phyloP scores from a whole-genome alignment of 1,284 basidiomycete species.

The Ustilago xerochloae region DNA sequence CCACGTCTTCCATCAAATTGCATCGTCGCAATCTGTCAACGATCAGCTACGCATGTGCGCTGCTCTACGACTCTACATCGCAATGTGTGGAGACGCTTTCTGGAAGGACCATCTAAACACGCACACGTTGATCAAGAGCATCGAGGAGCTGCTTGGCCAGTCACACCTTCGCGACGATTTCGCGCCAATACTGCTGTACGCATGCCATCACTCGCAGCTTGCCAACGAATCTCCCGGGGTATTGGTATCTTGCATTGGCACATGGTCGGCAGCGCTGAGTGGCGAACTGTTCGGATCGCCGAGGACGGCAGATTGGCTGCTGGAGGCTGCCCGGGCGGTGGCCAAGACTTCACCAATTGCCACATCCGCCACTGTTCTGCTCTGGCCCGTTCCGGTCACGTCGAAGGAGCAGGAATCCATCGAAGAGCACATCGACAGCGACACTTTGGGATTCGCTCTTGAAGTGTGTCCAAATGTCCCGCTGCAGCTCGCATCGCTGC shows the following conservation, averaged over 20 bases:
- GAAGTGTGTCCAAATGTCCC: constrained; percentile 71
- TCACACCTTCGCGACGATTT: constrained; percentile 77
- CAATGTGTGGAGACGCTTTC: constrained; percentile 39
- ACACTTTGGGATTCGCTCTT: constrained; percentile 73
- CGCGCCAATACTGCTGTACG: constrained; percentile 75
- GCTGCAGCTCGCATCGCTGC: constrained; percentile 21
- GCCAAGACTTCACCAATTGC: constrained; percentile 20
- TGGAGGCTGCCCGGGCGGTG: constrained; percentile 23
- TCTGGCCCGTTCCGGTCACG: constrained; percentile 28
- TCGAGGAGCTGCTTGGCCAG: constrained; percentile 76
- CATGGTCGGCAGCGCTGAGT: constrained; percentile 13
- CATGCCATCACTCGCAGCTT: constrained; percentile 19
- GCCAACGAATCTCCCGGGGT: constrained; percentile 6
- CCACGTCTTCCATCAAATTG: constrained; percentile 77
- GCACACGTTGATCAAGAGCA: constrained; percentile 75
- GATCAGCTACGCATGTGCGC: constrained; percentile 84
- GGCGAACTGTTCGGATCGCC: background rate
- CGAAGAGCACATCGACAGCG: constrained; percentile 24
- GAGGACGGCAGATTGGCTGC: constrained; percentile 14
- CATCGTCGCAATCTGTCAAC: constrained; percentile 80
- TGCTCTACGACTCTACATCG: constrained; percentile 71
- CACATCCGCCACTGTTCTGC: constrained; percentile 19
- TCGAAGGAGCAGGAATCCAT: constrained; percentile 12
- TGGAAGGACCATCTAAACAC: constrained; percentile 46
- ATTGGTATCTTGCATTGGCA: constrained; percentile 29